Evolutionary conservation across 2,329 filamentous ascomycete genomes (phyloP).

Genomic region (Helotiales sp.): DNA sequence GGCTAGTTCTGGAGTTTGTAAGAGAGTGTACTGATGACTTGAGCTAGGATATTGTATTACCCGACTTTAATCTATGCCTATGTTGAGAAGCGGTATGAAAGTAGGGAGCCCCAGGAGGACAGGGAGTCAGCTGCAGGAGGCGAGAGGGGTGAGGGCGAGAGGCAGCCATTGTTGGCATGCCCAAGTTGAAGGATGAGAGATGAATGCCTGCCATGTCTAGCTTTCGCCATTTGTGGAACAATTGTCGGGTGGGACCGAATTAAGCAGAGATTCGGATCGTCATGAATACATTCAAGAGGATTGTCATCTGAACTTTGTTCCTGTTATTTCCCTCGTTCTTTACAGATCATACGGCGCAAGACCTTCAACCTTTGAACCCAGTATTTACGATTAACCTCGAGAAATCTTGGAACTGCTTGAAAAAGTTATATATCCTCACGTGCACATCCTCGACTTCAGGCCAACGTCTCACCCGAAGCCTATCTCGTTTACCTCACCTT

Average conservation of each 20-base stretch:
- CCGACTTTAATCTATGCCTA: slow-evolving; percentile 19
- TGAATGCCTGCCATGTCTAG: not conserved
- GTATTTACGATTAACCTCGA: too few relatives aligned
- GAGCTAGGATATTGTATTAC: slow-evolving; percentile 18
- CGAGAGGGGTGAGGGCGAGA: slow-evolving; percentile 1
- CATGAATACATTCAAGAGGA: too few relatives aligned
- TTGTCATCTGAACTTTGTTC: too few relatives aligned
- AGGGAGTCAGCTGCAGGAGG: not conserved
- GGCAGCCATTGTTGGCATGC: slow-evolving; percentile 5
- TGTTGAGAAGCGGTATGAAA: not conserved
- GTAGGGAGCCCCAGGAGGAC: not conserved
- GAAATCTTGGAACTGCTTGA: too few relatives aligned
- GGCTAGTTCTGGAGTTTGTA: not conserved
- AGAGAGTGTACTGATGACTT: not conserved
- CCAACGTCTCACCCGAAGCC: not conserved
- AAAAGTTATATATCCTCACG: too few relatives aligned
- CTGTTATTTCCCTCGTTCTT: too few relatives aligned
- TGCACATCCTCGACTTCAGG: not conserved
- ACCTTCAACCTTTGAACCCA: too few relatives aligned
- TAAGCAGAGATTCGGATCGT: not conserved
- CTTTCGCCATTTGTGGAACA: not conserved
- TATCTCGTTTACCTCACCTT: not conserved
- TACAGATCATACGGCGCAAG: too few relatives aligned
- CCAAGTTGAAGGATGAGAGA: not conserved
- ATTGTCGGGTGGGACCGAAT: too few relatives aligned